Percentiles rank a stretch among this genome's conserved stretches.
phyloP scores from a whole-genome alignment of 805 yeast species.

The Komagataella pseudopastoris region DNA sequence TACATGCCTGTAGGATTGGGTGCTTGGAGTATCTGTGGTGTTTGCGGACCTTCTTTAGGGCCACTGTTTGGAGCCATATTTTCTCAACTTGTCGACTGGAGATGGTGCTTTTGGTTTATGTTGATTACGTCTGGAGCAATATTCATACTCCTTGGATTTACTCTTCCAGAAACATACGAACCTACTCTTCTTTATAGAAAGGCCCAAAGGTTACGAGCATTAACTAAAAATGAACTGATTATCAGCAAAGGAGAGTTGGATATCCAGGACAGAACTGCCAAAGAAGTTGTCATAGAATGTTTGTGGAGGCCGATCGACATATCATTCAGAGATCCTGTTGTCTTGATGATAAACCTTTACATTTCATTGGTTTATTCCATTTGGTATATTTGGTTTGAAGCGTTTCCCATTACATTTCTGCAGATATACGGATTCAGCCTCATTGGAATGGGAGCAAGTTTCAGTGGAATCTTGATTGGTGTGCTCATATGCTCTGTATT shows the following conservation, averaged over 20 bases:
- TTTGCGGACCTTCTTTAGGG: slow-evolving; percentile 40
- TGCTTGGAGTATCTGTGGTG: slow-evolving; percentile 39
- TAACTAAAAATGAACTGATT: neutral
- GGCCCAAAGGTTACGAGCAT: neutral
- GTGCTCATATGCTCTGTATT: slow-evolving; percentile 7
- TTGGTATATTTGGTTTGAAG: slow-evolving; percentile 45
- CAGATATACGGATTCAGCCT: slow-evolving; percentile 31
- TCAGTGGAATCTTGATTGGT: slow-evolving; percentile 33
- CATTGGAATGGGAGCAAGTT: slow-evolving; percentile 34
- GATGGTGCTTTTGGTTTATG: slow-evolving; percentile 42
- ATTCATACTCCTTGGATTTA: slow-evolving; percentile 9
- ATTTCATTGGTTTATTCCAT: slow-evolving; percentile 38
- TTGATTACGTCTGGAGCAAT: slow-evolving; percentile 24
- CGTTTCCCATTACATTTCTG: slow-evolving; percentile 41
- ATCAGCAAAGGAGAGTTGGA: neutral
- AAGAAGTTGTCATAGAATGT: slow-evolving; percentile 15
- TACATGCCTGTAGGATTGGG: slow-evolving; percentile 32
- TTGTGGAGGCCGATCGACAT: slow-evolving; percentile 37
- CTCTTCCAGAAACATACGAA: neutral
- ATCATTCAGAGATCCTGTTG: slow-evolving; percentile 39
- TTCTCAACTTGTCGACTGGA: slow-evolving; percentile 30
- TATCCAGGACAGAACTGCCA: slow-evolving; percentile 2
- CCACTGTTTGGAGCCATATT: slow-evolving; percentile 44
- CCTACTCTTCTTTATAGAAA: neutral
- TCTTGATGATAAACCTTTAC: slow-evolving; percentile 37